Conservation (phyloP, 257 asterid species). For the Linderniella brevidens region DNA sequence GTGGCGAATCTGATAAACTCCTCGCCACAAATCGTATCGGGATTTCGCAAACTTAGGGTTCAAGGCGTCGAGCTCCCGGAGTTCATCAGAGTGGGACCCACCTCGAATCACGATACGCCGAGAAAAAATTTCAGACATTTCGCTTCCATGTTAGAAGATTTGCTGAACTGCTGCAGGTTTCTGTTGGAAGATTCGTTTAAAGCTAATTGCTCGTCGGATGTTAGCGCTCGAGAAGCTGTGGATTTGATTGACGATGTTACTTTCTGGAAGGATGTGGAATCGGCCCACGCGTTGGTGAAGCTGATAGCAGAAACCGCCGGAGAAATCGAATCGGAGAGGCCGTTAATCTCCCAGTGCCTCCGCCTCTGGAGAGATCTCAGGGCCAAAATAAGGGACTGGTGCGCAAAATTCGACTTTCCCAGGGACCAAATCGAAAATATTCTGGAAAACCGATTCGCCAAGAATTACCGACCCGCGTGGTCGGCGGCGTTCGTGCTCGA, state of each 20-base stretch:
- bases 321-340: slow-evolving; percentile 67
- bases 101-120: slow-evolving; percentile 79
- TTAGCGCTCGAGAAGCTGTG: slow-evolving; percentile 48
- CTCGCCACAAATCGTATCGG: slow-evolving; percentile 47
- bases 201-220: slow-evolving; percentile 41
- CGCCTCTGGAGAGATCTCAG: slow-evolving; percentile 88
- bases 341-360: slow-evolving; percentile 75
- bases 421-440: slow-evolving; percentile 57
- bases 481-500: slow-evolving; percentile 90
- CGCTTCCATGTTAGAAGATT: too few species aligned
- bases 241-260: slow-evolving; percentile 76
- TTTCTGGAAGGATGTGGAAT: slow-evolving; percentile 87
- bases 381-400: slow-evolving; percentile 64
- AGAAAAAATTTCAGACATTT: too few species aligned
- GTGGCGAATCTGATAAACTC: slow-evolving; percentile 53
- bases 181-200: slow-evolving; percentile 68
- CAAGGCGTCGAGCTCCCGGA: slow-evolving; percentile 79
- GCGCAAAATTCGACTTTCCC: slow-evolving; percentile 49
- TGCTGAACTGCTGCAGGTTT: slow-evolving; percentile 5
- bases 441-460: slow-evolving; percentile 46
- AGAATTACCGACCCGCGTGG: slow-evolving; percentile 93
- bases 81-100: slow-evolving; percentile 38
- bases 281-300: slow-evolving; percentile 58
- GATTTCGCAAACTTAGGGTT: slow-evolving; percentile 57
- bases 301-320: slow-evolving; percentile 45